phyloP scores from a whole-genome alignment of 805 yeast genomes.

The Kluyveromyces wickerhamii region DNA sequence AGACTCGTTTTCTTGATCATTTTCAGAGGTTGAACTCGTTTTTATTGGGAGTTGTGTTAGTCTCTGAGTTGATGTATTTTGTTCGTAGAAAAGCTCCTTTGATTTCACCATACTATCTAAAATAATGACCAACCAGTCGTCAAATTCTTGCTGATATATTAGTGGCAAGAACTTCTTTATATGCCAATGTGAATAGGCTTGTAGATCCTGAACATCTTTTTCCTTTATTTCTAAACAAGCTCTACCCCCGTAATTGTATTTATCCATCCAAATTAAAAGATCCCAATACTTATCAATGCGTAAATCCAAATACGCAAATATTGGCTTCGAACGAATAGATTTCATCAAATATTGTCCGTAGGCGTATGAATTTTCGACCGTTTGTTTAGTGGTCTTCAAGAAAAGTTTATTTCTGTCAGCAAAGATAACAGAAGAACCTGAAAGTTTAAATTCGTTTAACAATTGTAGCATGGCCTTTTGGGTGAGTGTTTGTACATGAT shows the following conservation, averaged over 20 bases:
- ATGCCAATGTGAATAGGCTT: conserved; percentile 65
- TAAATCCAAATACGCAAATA: conserved; percentile 77
- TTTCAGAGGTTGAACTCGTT: conserved; percentile 31
- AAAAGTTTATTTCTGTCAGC: conserved; percentile 73
- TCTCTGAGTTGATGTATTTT: conserved; percentile 45
- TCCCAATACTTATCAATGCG: conserved; percentile 82
- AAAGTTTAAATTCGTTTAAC: conserved; percentile 61
- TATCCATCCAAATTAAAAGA: conserved; percentile 90
- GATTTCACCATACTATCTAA: conserved; percentile 58
- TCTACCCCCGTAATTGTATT: conserved; percentile 75
- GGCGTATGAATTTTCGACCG: conserved; percentile 84
- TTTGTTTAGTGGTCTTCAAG: conserved; percentile 62
- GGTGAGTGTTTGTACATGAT: conserved; percentile 81
- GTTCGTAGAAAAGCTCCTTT: conserved; percentile 32
- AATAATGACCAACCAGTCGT: conserved; percentile 76
- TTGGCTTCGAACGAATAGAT: conserved; percentile 68
- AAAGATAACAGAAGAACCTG: conserved; percentile 74
- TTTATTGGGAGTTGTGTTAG: conserved; percentile 59
- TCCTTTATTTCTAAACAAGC: conserved; percentile 35
- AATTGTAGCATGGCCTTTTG: conserved; percentile 76
- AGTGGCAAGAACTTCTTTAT: conserved; percentile 65
- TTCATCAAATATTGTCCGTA: conserved; percentile 78
- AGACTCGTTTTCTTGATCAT: conserved; percentile 32
- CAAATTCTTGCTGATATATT: conserved; percentile 73
- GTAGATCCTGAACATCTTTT: conserved; percentile 31